Percentiles rank a stretch among this genome's conserved stretches.
Evolutionary conservation across 1,284 basidiomycete species (phyloP).

Genomic region (Austroboletus novae-zelandiae): DNA sequence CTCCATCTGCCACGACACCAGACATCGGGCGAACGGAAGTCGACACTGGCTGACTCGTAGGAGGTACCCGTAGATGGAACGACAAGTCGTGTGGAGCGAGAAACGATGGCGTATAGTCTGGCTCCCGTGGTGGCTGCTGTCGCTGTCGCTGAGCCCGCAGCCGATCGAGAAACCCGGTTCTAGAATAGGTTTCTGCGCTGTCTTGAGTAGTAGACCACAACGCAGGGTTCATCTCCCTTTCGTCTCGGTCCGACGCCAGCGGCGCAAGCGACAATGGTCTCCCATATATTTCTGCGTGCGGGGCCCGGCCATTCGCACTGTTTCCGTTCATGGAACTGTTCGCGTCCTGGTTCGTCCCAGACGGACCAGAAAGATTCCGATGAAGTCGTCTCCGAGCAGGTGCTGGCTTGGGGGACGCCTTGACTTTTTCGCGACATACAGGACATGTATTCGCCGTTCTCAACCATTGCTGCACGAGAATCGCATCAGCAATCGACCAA

Average conservation of each 20-base stretch:
- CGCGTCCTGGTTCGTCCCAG: slow-evolving; percentile 8
- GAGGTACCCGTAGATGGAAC: slow-evolving; percentile 8
- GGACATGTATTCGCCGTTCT: slow-evolving; percentile 63
- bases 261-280: slow-evolving; percentile 16
- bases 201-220: slow-evolving; percentile 5
- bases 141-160: slow-evolving; percentile 16
- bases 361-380: slow-evolving; percentile 2
- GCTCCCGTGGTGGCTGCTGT: slow-evolving; percentile 4
- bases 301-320: slow-evolving; percentile 3
- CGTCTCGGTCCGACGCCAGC: slow-evolving; percentile 22
- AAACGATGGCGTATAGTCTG: not conserved
- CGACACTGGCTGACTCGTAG: slow-evolving; percentile 5
- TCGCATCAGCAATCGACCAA: not conserved
- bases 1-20: not conserved
- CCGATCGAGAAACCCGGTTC: slow-evolving; percentile 10
- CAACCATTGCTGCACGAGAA: slow-evolving; percentile 57
- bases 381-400: slow-evolving; percentile 19
- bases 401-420: slow-evolving; percentile 25
- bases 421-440: slow-evolving; percentile 58
- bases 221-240: slow-evolving; percentile 8
- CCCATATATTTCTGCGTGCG: slow-evolving; percentile 6
- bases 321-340: slow-evolving; percentile 1
- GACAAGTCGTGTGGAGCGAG: slow-evolving; percentile 7
- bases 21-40: slow-evolving; percentile 2
- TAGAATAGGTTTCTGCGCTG: slow-evolving; percentile 10